Evolutionary conservation across 768 basidiomycete species (phyloP).

Genomic region (Rhodosporidiobolus odoratus): DNA sequence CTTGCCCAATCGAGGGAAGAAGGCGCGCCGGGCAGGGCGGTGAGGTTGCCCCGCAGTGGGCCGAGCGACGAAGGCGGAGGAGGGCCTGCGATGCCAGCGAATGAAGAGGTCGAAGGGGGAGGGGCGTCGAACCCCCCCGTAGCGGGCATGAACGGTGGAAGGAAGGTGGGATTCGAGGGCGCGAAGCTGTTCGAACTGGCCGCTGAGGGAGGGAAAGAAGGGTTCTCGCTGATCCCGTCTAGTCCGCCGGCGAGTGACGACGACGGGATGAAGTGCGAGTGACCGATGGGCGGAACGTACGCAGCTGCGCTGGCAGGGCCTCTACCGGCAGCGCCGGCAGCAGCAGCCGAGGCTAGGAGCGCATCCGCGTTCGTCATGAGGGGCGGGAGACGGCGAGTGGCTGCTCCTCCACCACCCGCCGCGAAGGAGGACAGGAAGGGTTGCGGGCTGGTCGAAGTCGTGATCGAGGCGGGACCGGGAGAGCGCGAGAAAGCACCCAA

Average conservation of each 20-base stretch:
- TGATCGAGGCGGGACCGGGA: neutral
- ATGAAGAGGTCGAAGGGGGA: neutral
- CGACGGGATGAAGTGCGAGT: slow-evolving; percentile 40
- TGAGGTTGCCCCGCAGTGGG: slow-evolving; percentile 13
- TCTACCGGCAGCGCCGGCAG: neutral
- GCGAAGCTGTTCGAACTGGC: too few relatives aligned
- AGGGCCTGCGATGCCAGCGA: neutral
- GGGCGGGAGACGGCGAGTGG: slow-evolving; percentile 25
- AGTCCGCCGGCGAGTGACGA: neutral
- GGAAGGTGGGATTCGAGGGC: neutral
- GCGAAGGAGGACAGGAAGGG: neutral
- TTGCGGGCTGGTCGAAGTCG: neutral
- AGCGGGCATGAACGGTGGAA: neutral
- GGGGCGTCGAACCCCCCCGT: too few relatives aligned
- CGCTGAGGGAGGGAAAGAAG: neutral
- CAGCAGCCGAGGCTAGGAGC: neutral
- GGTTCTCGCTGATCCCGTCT: slow-evolving; percentile 28
- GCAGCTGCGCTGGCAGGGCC: slow-evolving; percentile 55
- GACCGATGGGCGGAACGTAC: slow-evolving; percentile 52
- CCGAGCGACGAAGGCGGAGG: neutral
- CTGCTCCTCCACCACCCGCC: neutral
- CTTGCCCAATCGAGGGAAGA: slow-evolving; percentile 23
- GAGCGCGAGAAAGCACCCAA: neutral
- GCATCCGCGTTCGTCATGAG: slow-evolving; percentile 32
- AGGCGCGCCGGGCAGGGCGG: slow-evolving; percentile 24